Percentiles rank a stretch among this genome's conserved stretches.
phyloP scores from a whole-genome alignment of 2,329 filamentous ascomycete species.

The Cercospora zeae-maydis region DNA sequence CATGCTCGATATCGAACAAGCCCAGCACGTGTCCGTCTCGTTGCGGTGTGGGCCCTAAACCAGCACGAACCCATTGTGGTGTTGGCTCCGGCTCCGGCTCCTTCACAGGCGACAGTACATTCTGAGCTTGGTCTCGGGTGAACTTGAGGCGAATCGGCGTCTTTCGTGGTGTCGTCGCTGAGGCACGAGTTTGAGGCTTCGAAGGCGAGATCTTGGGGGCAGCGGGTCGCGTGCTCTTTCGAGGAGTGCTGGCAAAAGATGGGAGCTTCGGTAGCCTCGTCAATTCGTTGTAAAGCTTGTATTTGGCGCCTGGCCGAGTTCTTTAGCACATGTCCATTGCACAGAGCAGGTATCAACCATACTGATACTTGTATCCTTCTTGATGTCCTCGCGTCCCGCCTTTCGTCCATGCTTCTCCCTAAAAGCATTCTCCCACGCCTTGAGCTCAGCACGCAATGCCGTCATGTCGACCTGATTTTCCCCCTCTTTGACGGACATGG shows the following conservation, averaged over 20 bases:
- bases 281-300: constrained; percentile 70
- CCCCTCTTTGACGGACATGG: constrained; percentile 18
- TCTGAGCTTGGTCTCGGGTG: not conserved
- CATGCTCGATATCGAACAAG: constrained; percentile 64
- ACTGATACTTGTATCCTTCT: constrained; percentile 68
- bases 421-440: constrained; percentile 70
- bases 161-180: constrained; percentile 19
- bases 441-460: constrained; percentile 64
- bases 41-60: constrained; percentile 72
- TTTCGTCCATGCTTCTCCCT: constrained; percentile 60
- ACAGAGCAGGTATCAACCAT: constrained; percentile 22
- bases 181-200: constrained; percentile 6
- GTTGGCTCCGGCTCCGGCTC: constrained; percentile 34
- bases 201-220: constrained; percentile 11
- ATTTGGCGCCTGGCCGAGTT: constrained; percentile 59
- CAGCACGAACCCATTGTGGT: constrained; percentile 33
- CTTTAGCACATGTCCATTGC: not conserved
- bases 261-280: constrained; percentile 45
- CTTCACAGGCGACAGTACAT: constrained; percentile 19
- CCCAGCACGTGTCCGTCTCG: constrained; percentile 73
- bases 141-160: constrained; percentile 20
- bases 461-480: constrained; percentile 13
- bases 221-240: constrained; percentile 21
- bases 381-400: constrained; percentile 71
- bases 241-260: constrained; percentile 48